phyloP scores from a whole-genome alignment of 495 filamentous ascomycete species.

The Annulohypoxylon moriforme region DNA sequence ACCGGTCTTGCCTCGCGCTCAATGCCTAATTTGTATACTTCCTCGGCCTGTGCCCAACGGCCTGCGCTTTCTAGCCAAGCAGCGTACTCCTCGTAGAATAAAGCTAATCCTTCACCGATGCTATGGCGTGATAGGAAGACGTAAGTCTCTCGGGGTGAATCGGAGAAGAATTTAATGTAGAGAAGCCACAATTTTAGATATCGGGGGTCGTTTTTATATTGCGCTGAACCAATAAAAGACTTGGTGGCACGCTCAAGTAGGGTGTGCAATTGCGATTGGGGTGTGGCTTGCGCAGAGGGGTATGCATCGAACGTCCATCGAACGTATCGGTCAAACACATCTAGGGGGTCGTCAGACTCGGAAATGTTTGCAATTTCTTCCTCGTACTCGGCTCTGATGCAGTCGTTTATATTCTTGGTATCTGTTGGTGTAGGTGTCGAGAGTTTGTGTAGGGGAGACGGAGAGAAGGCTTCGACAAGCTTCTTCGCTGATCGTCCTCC shows the following conservation, averaged over 20 bases:
- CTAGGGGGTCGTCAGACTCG: constrained; percentile 94
- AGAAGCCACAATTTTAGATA: constrained; percentile 94
- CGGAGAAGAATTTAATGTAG: constrained; percentile 92
- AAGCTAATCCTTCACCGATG: constrained; percentile 85
- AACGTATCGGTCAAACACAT: constrained; percentile 95
- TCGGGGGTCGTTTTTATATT: constrained; percentile 94
- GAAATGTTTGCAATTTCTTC: constrained; percentile 78
- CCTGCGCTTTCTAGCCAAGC: constrained; percentile 88
- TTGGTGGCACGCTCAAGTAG: constrained; percentile 93
- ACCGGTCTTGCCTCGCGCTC: constrained; percentile 86
- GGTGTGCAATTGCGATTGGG: constrained; percentile 86
- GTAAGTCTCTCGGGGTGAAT: constrained; percentile 90
- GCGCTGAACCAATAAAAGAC: constrained; percentile 79
- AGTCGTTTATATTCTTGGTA: constrained; percentile 80
- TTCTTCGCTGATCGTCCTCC: constrained; percentile 91
- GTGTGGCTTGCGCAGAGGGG: constrained; percentile 91
- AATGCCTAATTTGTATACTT: constrained; percentile 89
- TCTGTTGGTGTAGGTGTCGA: constrained; percentile 71
- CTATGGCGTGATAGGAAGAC: constrained; percentile 89
- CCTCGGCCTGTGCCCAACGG: constrained; percentile 91
- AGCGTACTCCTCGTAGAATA: constrained; percentile 99
- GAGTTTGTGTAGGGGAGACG: constrained; percentile 65
- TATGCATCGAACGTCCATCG: constrained; percentile 97
- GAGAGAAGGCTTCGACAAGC: constrained; percentile 85
- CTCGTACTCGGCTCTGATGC: constrained; percentile 85